phyloP scores from a whole-genome alignment of 2,329 filamentous ascomycete genomes.

The Chaetothyriales sp. region DNA sequence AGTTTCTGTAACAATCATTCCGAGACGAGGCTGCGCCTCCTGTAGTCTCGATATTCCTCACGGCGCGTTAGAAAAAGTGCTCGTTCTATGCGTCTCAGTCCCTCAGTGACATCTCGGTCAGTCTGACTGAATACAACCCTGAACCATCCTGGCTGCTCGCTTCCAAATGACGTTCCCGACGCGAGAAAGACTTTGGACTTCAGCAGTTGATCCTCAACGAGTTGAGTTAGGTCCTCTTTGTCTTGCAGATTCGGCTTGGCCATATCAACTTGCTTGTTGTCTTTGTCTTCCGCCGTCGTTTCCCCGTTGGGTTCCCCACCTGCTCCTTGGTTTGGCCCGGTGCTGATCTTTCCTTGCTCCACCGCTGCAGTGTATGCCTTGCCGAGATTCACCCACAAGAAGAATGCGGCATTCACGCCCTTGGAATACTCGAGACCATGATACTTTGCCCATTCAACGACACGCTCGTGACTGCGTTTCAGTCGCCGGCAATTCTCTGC shows the following conservation, averaged over 20 bases:
- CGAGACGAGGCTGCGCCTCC: too few species aligned
- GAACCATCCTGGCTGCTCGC: constrained; percentile 30
- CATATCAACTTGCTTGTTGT: not conserved
- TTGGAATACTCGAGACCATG: constrained; percentile 33
- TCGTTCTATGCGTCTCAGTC: not conserved
- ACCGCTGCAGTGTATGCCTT: constrained; percentile 9
- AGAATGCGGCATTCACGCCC: constrained; percentile 41
- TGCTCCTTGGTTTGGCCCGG: not conserved
- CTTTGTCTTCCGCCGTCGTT: not conserved
- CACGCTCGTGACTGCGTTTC: constrained; percentile 26
- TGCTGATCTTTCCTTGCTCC: not conserved
- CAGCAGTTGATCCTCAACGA: constrained; percentile 24
- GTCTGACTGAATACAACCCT: constrained; percentile 26
- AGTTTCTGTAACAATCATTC: too few species aligned
- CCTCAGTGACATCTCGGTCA: too few species aligned
- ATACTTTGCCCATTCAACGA: constrained; percentile 24
- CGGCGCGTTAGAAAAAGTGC: not conserved
- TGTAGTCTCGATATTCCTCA: not conserved
- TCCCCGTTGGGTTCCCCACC: not conserved
- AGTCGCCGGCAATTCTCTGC: constrained; percentile 29
- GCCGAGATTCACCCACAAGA: constrained; percentile 39
- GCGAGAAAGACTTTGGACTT: constrained; percentile 25
- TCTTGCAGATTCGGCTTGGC: not conserved
- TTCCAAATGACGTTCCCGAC: constrained; percentile 23
- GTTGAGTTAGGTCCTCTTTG: not conserved